Conservation (phyloP, 2,329 filamentous ascomycete species). For the Cladosporium sphaerospermum region DNA sequence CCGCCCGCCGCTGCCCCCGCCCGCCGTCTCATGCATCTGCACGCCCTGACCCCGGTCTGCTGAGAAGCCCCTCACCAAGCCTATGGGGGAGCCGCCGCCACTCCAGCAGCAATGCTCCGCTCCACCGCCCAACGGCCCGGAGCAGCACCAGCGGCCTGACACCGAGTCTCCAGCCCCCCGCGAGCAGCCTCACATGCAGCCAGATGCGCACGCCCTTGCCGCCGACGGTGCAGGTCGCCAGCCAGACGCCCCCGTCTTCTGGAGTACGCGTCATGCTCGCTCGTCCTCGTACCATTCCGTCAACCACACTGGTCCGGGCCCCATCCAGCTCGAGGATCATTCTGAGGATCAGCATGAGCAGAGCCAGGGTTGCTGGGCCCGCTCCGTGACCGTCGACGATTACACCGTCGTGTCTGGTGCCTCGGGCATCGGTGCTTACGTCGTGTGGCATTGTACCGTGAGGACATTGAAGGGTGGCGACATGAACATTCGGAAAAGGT, state of each 20-base stretch:
- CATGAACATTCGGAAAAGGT: constrained; percentile 46
- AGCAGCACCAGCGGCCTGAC: neutral
- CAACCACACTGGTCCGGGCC: constrained; percentile 30
- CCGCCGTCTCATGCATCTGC: constrained; percentile 5
- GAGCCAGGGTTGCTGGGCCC: constrained; percentile 56
- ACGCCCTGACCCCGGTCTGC: constrained; percentile 4
- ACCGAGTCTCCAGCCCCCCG: neutral
- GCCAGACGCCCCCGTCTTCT: constrained; percentile 40
- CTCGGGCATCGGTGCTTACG: constrained; percentile 72
- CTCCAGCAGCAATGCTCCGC: constrained; percentile 8
- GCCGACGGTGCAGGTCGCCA: neutral
- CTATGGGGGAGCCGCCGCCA: constrained; percentile 8
- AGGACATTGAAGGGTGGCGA: constrained; percentile 65
- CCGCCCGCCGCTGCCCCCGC: no score
- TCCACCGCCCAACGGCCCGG: constrained; percentile 5
- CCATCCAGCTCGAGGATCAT: constrained; percentile 59
- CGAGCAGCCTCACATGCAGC: neutral
- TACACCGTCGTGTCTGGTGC: constrained; percentile 56
- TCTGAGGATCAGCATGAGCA: constrained; percentile 53
- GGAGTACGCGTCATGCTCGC: constrained; percentile 35
- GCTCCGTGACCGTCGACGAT: constrained; percentile 55
- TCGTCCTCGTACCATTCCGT: constrained; percentile 31
- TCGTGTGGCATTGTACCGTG: constrained; percentile 87
- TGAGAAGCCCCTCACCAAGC: constrained; percentile 1
- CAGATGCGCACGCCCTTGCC: neutral